Percentiles rank a stretch among this genome's conserved stretches.
phyloP scores from a whole-genome alignment of 192 early-diverging fungal species.

The Coemansia sp. region DNA sequence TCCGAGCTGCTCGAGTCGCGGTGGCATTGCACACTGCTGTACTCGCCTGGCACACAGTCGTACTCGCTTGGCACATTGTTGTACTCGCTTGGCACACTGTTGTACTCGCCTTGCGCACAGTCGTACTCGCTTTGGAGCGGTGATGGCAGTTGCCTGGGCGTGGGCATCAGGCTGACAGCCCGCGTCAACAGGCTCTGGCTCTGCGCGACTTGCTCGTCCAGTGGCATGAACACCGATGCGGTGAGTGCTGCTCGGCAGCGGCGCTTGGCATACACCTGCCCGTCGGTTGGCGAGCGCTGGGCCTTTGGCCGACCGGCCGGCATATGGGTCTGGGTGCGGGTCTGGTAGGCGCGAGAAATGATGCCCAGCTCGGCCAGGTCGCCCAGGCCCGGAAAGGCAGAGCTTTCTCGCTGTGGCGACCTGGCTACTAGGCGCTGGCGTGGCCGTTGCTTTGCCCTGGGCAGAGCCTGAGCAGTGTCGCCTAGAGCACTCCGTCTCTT shows the following conservation, averaged over 20 bases:
- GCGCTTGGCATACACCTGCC: neutral
- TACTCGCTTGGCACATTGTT: too few species aligned
- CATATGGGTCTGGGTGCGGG: neutral
- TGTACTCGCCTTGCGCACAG: too few species aligned
- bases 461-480: too few species aligned
- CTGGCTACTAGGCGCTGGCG: constrained; percentile 26
- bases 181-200: neutral
- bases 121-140: too few species aligned
- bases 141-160: too few species aligned
- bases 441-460: too few species aligned
- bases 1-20: constrained; percentile 8
- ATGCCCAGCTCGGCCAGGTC: constrained; percentile 27
- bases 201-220: too few species aligned
- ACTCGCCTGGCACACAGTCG: too few species aligned
- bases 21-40: too few species aligned
- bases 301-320: too few species aligned
- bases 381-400: constrained; percentile 27
- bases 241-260: neutral
- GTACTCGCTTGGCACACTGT: too few species aligned
- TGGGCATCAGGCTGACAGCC: neutral
- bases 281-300: neutral
- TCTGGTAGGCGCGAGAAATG: neutral
- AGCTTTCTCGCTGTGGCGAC: constrained; percentile 35
- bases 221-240: constrained; percentile 6
- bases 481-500: too few species aligned